Base-by-base conservation (phyloP, 305 asterid genomes). In the Fraxinus nigra region DNA sequence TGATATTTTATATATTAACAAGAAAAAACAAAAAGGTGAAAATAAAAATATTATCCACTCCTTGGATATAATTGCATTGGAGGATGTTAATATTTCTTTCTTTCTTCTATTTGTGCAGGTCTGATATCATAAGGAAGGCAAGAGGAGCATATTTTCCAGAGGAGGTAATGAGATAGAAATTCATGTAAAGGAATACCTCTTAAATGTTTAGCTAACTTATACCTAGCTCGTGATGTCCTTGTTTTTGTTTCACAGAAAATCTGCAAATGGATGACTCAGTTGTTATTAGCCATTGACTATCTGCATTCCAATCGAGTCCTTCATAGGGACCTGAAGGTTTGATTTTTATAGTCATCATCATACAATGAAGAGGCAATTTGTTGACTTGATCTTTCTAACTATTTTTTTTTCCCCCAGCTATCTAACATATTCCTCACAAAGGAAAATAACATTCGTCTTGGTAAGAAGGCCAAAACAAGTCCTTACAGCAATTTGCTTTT, bases 231-330 rank as follows among this genome's bases (percentile, higher is more conserved):
- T 20, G 0, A 35, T 84, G 72, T 82, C 84, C 77, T 78, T 86
- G 38, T 86, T 77, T 80, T 79, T 85, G 80, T 34, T 85, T 51
- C 89, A 13, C 40, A 94, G 98, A 95, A 89, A 92, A 82, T 93
- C 43, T 95, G 98, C 92, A 92, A 92, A 87, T 95, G 98, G 98
- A 81, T 95, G 86, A 93, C 97, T 81, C 98, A 95, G 87, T 80
- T 93, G 80, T 83, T 95, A 87, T 79, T 95, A 84, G 98, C 97
- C 20, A 77, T 95, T 74, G 91, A 95, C 90, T 91, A 95, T 90
- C 92, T 95, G 87, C 98, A 95, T 80, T 91, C 98, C 81, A 91
- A 93, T 82, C 96, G 98, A 18, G 93, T 95, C 79, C 91, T 92
- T 78, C 98, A 95, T 78, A 85, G 98, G 86, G 95, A 93, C 82